These are phyloP conservation scores for Paraurostyla sp. DNA, from an alignment of 73 alveolate species.

Conservation along the genomic window DNA sequence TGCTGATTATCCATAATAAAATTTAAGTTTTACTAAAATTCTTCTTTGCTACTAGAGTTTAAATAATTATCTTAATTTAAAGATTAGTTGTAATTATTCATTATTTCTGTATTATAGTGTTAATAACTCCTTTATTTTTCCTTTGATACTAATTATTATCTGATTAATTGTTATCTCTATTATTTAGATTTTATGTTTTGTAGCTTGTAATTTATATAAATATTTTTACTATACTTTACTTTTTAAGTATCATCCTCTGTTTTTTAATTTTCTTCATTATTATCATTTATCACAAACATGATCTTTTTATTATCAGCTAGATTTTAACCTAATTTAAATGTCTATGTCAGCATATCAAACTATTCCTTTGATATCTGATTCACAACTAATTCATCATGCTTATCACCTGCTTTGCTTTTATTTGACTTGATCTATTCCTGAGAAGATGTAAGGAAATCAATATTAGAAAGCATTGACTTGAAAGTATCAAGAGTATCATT, in stretches of 20 bases:
- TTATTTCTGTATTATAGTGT: not conserved
- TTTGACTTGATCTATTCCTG: too few species aligned
- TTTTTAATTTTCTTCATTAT: not conserved
- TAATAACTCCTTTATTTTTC: not conserved
- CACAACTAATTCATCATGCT: not conserved
- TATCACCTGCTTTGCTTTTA: too few species aligned
- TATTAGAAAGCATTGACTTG: too few species aligned
- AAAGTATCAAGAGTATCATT: too few species aligned
- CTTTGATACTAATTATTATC: not conserved
- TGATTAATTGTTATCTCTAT: not conserved
- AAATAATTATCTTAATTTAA: too few species aligned
- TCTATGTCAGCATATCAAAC: not conserved
- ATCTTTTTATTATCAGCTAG: not conserved
- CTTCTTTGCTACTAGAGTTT: too few species aligned
- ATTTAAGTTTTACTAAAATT: too few species aligned
- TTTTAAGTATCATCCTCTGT: not conserved
- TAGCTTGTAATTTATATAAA: slow-evolving; percentile 13
- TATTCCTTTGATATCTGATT: slow-evolving; percentile 4
- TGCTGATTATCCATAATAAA: too few species aligned
- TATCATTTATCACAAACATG: not conserved
- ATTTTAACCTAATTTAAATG: not conserved
- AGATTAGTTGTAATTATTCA: not conserved
- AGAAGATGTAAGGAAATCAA: too few species aligned
- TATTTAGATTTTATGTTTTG: not conserved
- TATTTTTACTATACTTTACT: not conserved